Percentiles rank a stretch among this genome's conserved stretches.
Conservation (phyloP, 768 basidiomycete genomes). For the Naganishia onofrii region DNA sequence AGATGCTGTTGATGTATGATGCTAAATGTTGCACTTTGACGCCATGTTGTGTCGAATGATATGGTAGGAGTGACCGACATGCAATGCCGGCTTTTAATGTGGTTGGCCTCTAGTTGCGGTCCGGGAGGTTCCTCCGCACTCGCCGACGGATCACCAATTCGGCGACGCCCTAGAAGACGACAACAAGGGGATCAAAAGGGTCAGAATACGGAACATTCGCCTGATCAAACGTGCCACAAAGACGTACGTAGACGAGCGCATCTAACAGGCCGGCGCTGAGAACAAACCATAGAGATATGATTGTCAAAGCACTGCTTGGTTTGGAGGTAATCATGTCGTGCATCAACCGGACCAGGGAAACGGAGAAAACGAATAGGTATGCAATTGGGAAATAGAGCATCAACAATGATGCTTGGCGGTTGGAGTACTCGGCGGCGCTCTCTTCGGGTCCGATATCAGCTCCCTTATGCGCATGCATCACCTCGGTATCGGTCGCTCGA, state of each 20-base stretch:
- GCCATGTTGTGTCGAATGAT: background rate
- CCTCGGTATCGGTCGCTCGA: conserved; percentile 32
- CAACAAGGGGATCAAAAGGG: background rate
- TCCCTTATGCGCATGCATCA: conserved; percentile 17
- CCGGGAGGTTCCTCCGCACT: conserved; percentile 38
- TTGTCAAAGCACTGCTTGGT: conserved; percentile 35
- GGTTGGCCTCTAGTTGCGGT: background rate
- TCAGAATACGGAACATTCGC: background rate
- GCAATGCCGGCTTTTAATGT: background rate
- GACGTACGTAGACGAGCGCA: conserved; percentile 48
- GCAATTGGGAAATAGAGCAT: conserved; percentile 52
- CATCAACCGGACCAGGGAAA: conserved; percentile 46
- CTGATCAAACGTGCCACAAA: background rate
- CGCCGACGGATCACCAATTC: conserved; percentile 43
- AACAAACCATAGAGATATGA: conserved; percentile 46
- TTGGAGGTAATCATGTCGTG: conserved; percentile 46
- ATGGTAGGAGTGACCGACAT: background rate
- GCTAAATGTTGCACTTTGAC: background rate
- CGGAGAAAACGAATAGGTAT: conserved; percentile 47
- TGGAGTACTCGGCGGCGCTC: conserved; percentile 49
- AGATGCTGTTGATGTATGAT: background rate
- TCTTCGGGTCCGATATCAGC: conserved; percentile 31
- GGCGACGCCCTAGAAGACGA: conserved; percentile 40
- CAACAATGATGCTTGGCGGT: conserved; percentile 49
- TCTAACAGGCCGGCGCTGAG: conserved; percentile 49